Evolutionary conservation across 164 flowering plant species (phyloP), one percentile per base, ranked within the genome.

Genomic region (Piper betle): DNA sequence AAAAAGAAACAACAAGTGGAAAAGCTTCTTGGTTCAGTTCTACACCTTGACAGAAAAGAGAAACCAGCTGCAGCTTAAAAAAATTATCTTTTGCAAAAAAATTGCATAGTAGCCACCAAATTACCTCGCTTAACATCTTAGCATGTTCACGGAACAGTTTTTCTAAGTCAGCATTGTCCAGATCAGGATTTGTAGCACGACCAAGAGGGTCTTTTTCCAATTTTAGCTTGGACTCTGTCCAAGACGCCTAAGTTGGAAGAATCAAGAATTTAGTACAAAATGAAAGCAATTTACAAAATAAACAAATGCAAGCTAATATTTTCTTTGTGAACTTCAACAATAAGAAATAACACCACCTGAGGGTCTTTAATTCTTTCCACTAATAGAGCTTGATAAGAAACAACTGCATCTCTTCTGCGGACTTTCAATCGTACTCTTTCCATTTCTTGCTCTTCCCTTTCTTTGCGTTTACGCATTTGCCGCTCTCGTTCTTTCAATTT

Each of bases 401-500:
- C 68, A 62, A 88, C 78, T 57, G 94, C 96, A 61, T 87, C 99
- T 75, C 87, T 94, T 70, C 91, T 78, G 37, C 88, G 91, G 68
- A 88, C 83, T 81, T 94, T 94, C 41, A 70, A 6, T 18, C 96
- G 84, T 66, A 88, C 96, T 70, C 99, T 81, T 69, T 91, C 99
- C 83, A 91, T 79, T 78, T 94, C 99, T 72, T 85, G 96, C 64
- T 91, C 99, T 64, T 91, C 99, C 70, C 97, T 81, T 78, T 87
- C 96, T 76, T 94, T 94, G 62, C 99, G 66, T 66, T 94, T 94
- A 59, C 97, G 81, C 64, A 73, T 64, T 68, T 85, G 93, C 64
- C 99, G 75, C 74, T 94, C 99, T 69, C 97, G 83, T 73, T 94
- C 99, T 76, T 79, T 91, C 66, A 91, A 65, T 67, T 87, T 94